Evolutionary conservation across 441 rosid species (phyloP), one percentile per base, ranked within the genome.

Genomic region (Omphalea diandra): DNA sequence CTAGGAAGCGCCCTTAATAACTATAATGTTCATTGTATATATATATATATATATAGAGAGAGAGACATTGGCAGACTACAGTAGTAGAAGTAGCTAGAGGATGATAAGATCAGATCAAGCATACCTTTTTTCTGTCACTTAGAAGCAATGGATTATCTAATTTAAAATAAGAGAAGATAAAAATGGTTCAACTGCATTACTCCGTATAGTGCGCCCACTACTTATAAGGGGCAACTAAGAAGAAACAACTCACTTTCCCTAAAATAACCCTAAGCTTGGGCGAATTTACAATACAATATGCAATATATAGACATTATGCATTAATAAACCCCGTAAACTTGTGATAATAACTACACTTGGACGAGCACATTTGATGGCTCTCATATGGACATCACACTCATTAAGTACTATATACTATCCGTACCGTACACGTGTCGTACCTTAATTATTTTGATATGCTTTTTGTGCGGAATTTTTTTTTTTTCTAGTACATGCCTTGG

Each of bases 381-480:
- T n/a, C 59, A 35, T 73, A 61, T 49, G 63, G 47, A 67, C 63
- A 67, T 77, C 84, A n/a, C 36, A 20, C 9, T 68, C 83, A 32
- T 2, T 54, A 32, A 17, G 71, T 63, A 36, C 14, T 31, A 38
- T n/a, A n/a, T 49, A 57, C 2, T 78, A 66, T 80, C 79, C 11
- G 40, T 57, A 53, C 75, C 84, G 83, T 82, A 77, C 89, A 90
- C 88, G 87, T 90, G 87, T 84, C 65, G 83, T 75, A 76, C 84
- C 36, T 55, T 46, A 49, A 55, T 29, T 49, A 22, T 17, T 52
- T 2, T 17, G 54, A 49, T 49, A 20, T 11, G n/a, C n/a, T n/a
- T n/a, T n/a, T 49, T n/a, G 10, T 15, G 20, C 20, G 27, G 54
- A 49, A n/a, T n/a, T n/a, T n/a, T n/a, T n/a, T n/a, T n/a, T n/a